Conservation (phyloP, 352 stramenopile genomes). For the Phytophthora parvispora region DNA sequence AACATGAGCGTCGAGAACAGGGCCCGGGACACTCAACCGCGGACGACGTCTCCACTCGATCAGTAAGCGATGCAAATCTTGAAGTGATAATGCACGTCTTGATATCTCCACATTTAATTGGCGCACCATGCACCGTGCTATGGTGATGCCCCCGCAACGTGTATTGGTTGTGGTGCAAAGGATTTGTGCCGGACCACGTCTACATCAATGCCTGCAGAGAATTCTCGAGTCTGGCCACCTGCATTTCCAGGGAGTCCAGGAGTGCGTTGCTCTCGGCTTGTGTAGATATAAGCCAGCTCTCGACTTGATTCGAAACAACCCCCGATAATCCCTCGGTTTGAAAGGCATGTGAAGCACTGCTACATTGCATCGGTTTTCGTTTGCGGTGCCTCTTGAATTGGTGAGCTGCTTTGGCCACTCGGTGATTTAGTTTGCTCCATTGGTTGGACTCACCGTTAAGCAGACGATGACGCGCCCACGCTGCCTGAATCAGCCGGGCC, state of each 20-base stretch:
- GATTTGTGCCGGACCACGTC: slow-evolving; percentile 40
- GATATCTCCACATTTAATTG: neutral
- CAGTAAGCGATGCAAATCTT: neutral
- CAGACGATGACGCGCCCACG: slow-evolving; percentile 40
- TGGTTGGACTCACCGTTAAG: slow-evolving; percentile 3
- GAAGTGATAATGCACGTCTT: neutral
- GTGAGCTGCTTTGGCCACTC: slow-evolving; percentile 25
- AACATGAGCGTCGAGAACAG: neutral
- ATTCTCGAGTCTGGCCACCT: slow-evolving; percentile 10
- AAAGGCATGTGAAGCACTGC: slow-evolving; percentile 11
- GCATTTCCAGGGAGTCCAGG: slow-evolving; percentile 24
- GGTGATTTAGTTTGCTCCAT: slow-evolving; percentile 2
- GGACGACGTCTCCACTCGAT: neutral
- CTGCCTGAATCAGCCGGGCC: slow-evolving; percentile 44
- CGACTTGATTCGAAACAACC: slow-evolving; percentile 7
- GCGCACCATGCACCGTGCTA: neutral
- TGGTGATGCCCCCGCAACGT: slow-evolving; percentile 4
- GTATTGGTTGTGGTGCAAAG: neutral
- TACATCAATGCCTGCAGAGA: slow-evolving; percentile 18
- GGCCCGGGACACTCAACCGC: neutral
- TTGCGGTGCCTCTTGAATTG: slow-evolving; percentile 46
- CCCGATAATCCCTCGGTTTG: slow-evolving; percentile 17
- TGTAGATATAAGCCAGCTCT: slow-evolving; percentile 8
- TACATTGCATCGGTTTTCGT: slow-evolving; percentile 34
- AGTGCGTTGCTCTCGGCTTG: slow-evolving; percentile 5